Percentiles rank a stretch among this genome's conserved stretches.
Conservation (phyloP, 2,329 filamentous ascomycete genomes). For the Apiospora malaysiana region DNA sequence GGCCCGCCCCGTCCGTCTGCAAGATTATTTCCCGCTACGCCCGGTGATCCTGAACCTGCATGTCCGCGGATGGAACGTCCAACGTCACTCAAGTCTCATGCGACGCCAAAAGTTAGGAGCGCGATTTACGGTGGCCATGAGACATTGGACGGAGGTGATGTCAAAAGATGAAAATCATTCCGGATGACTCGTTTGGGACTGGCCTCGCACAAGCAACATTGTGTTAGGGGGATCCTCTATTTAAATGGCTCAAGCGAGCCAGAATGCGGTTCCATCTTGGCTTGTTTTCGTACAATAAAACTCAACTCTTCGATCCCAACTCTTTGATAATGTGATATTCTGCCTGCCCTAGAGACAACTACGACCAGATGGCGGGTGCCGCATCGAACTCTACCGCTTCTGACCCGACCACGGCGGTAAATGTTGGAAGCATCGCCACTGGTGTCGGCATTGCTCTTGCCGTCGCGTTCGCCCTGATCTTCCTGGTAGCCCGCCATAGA, state of each 20-base stretch:
- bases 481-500: neutral
- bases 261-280: too few species aligned
- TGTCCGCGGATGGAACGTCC: neutral
- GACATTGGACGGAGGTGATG: neutral
- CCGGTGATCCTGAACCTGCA: neutral
- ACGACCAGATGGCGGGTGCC: neutral
- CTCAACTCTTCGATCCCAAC: neutral
- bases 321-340: neutral
- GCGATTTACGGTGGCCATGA: neutral
- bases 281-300: neutral
- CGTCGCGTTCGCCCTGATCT: neutral
- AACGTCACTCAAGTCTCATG: neutral
- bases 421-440: neutral
- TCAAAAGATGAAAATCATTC: neutral
- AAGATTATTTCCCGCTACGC: neutral
- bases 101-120: neutral
- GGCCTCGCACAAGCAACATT: neutral
- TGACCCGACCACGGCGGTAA: neutral
- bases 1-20: neutral
- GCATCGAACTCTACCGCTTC: neutral
- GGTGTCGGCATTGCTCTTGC: slow-evolving; percentile 1
- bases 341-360: too few species aligned
- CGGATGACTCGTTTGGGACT: neutral
- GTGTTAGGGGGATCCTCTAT: neutral
- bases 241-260: neutral